Conservation (phyloP, 495 filamentous ascomycete species). For the Physcia stellaris region DNA sequence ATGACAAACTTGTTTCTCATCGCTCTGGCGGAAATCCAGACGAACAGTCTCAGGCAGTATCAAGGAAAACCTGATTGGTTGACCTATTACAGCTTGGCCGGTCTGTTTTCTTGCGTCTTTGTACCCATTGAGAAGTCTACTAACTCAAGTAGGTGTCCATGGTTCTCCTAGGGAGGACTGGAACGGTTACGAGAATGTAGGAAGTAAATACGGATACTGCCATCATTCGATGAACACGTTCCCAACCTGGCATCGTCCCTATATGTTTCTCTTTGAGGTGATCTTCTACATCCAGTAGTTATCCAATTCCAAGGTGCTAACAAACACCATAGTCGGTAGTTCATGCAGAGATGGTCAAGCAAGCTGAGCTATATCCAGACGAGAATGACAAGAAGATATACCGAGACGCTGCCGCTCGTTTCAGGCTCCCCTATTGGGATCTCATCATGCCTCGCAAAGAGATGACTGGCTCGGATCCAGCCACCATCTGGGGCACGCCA, state of each 20-base stretch:
- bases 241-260: conserved; percentile 1
- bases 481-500: neutral
- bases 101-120: too few species aligned
- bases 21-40: conserved; percentile 4
- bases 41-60: neutral
- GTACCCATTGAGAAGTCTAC: too few species aligned
- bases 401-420: neutral
- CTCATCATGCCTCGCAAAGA: conserved; percentile 3
- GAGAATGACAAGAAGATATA: neutral
- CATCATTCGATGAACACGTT: neutral
- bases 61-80: neutral
- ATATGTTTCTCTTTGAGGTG: neutral
- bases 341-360: too few species aligned
- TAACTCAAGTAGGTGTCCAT: too few species aligned
- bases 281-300: too few species aligned
- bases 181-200: too few species aligned
- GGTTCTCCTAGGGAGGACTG: too few species aligned
- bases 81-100: too few species aligned
- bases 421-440: conserved; percentile 3
- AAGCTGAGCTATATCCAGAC: too few species aligned
- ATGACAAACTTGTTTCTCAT: conserved; percentile 8
- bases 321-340: too few species aligned
- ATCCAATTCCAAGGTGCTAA: too few species aligned
- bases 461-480: neutral
- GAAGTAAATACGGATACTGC: too few species aligned